Percentiles rank a stretch among this genome's conserved stretches.
These are phyloP conservation scores for Penstemon newberryi DNA, from an alignment of 257 asterid genomes.

Conservation along the genomic window DNA sequence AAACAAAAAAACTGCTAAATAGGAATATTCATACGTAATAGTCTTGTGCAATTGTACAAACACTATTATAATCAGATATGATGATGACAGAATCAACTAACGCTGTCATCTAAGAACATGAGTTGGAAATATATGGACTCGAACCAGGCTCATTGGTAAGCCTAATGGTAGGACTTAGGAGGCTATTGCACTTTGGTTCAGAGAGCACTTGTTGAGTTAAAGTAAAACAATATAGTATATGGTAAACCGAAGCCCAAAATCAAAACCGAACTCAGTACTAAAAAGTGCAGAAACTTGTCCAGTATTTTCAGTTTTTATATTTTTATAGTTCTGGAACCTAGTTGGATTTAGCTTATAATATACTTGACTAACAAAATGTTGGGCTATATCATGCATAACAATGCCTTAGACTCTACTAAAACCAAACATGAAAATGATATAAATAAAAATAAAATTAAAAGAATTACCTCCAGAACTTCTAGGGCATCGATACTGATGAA, in stretches of 20 bases:
- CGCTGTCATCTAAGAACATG: neutral
- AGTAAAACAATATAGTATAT: neutral
- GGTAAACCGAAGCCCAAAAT: constrained; percentile 3
- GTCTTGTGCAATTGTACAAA: neutral
- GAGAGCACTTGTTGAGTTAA: neutral
- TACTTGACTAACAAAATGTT: neutral
- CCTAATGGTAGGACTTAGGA: neutral
- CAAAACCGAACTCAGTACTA: neutral
- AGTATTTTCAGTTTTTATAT: neutral
- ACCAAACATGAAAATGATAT: constrained; percentile 5
- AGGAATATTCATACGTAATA: neutral
- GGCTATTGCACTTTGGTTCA: neutral
- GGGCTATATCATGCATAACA: neutral
- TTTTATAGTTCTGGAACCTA: neutral
- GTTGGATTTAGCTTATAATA: neutral
- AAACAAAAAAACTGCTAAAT: neutral
- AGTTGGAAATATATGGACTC: neutral
- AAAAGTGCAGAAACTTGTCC: neutral
- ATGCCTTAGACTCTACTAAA: neutral
- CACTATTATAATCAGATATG: neutral
- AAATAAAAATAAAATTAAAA: constrained; percentile 9
- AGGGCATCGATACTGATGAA: constrained; percentile 92
- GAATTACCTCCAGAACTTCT: constrained; percentile 87
- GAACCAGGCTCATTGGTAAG: neutral
- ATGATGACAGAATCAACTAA: neutral